These are phyloP conservation scores for Escovopsis sp. DNA, from an alignment of 2,329 filamentous ascomycete genomes.

Conservation along the genomic window DNA sequence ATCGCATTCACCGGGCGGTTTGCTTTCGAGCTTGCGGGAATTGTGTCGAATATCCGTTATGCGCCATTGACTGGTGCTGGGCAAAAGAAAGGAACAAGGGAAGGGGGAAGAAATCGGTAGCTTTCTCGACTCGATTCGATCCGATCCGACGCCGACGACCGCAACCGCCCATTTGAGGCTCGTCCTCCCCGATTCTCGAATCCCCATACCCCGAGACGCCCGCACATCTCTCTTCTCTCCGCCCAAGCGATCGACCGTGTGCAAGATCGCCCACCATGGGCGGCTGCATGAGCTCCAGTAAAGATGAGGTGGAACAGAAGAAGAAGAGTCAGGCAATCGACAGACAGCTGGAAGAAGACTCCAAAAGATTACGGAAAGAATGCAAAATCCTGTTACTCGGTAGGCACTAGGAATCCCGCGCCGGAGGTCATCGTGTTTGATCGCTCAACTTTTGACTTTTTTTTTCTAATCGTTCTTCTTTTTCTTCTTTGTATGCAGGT, in stretches of 20 bases:
- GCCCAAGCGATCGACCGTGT: not conserved
- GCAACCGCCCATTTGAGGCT: not conserved
- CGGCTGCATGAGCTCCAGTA: slow-evolving; percentile 77
- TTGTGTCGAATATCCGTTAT: slow-evolving; percentile 1
- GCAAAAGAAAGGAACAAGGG: not conserved
- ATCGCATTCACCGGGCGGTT: not conserved
- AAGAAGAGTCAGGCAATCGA: slow-evolving; percentile 96
- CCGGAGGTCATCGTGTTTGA: not conserved
- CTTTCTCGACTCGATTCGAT: not conserved
- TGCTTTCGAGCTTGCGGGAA: not conserved
- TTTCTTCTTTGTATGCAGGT: slow-evolving; percentile 37
- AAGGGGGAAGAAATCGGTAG: not conserved
- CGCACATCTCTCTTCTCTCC: too few species aligned
- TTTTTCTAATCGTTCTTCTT: not conserved
- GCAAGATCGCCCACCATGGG: slow-evolving; percentile 51
- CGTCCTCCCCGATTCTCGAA: not conserved
- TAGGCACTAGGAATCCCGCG: slow-evolving; percentile 28
- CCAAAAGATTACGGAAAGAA: slow-evolving; percentile 81
- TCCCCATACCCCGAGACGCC: not conserved
- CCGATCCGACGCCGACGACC: not conserved
- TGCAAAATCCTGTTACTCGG: slow-evolving; percentile 96
- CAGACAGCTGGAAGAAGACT: slow-evolving; percentile 85
- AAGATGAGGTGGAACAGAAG: slow-evolving; percentile 81
- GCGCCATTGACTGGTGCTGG: slow-evolving; percentile 6
- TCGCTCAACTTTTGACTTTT: slow-evolving; percentile 6